These are phyloP conservation scores for Ganoderma multipileum DNA, from an alignment of 1,284 basidiomycete species.

Conservation along the genomic window DNA sequence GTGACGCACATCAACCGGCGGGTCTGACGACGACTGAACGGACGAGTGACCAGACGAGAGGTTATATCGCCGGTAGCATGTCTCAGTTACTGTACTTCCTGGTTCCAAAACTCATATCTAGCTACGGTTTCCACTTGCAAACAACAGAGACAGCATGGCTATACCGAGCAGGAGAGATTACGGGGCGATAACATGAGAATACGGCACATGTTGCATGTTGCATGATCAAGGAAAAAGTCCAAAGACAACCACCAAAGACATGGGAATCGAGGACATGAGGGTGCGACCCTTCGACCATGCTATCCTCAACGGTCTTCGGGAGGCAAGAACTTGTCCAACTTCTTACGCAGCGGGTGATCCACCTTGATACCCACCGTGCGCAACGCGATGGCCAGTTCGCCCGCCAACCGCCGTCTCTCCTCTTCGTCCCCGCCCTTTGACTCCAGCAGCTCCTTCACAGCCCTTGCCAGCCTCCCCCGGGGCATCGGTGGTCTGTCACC, in stretches of 20 bases:
- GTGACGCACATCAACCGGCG: not conserved
- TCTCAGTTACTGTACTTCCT: not conserved
- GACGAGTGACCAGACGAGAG: too few relatives aligned
- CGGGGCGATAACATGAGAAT: not conserved
- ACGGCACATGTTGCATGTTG: not conserved
- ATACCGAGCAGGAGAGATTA: not conserved
- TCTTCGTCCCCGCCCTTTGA: constrained; percentile 53
- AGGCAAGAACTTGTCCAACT: constrained; percentile 58
- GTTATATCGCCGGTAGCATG: not conserved
- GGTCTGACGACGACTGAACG: not conserved
- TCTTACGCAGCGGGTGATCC: constrained; percentile 71
- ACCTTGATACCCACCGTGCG: constrained; percentile 61
- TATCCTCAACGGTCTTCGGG: constrained; percentile 23
- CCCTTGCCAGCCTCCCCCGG: constrained; percentile 70
- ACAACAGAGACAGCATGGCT: not conserved
- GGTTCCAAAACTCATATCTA: not conserved
- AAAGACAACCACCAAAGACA: not conserved
- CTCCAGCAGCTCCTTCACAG: constrained; percentile 69
- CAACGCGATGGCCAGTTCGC: constrained; percentile 58
- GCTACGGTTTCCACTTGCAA: not conserved
- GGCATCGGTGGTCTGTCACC: constrained; percentile 50
- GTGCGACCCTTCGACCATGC: not conserved
- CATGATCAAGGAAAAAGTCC: not conserved
- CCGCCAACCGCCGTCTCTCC: constrained; percentile 53
- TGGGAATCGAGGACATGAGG: not conserved